Conservation (phyloP, 202 grass and related monocot species). For the Zoysia matrella region DNA sequence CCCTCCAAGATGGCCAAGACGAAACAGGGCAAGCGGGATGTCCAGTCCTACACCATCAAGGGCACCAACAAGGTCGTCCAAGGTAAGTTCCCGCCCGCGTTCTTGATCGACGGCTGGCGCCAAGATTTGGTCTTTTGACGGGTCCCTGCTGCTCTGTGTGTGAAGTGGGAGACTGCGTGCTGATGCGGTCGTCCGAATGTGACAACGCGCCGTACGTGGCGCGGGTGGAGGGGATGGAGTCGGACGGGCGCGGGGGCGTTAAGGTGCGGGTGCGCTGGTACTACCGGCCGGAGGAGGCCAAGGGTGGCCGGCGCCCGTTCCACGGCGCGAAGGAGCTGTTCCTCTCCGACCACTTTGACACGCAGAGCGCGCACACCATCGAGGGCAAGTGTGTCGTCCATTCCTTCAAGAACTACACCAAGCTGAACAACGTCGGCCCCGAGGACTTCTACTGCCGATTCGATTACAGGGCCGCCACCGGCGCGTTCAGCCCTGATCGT, state of each 20-base stretch:
- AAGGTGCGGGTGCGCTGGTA: constrained; percentile 76
- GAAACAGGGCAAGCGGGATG: constrained; percentile 81
- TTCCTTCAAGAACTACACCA: constrained; percentile 92
- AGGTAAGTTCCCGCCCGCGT: constrained; percentile 49
- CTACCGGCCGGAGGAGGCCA: constrained; percentile 91
- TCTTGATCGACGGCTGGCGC: neutral
- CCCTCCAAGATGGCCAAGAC: constrained; percentile 74
- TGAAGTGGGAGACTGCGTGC: constrained; percentile 76
- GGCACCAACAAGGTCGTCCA: constrained; percentile 83
- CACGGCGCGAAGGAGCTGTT: constrained; percentile 93
- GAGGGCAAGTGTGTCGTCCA: constrained; percentile 86
- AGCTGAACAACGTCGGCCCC: constrained; percentile 80
- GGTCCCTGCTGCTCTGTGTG: neutral
- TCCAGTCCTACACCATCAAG: constrained; percentile 87
- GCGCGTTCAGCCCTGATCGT: constrained; percentile 81
- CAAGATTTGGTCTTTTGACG: constrained; percentile 33
- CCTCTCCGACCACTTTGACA: constrained; percentile 86
- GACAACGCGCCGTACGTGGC: constrained; percentile 80
- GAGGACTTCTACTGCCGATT: constrained; percentile 93
- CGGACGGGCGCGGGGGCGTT: constrained; percentile 71
- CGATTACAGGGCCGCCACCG: constrained; percentile 79
- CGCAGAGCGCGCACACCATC: constrained; percentile 88
- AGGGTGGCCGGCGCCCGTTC: constrained; percentile 81
- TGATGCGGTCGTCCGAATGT: constrained; percentile 73
- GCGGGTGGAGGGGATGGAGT: constrained; percentile 73